phyloP scores from a whole-genome alignment of 495 filamentous ascomycete species.

The Tuber brumale region DNA sequence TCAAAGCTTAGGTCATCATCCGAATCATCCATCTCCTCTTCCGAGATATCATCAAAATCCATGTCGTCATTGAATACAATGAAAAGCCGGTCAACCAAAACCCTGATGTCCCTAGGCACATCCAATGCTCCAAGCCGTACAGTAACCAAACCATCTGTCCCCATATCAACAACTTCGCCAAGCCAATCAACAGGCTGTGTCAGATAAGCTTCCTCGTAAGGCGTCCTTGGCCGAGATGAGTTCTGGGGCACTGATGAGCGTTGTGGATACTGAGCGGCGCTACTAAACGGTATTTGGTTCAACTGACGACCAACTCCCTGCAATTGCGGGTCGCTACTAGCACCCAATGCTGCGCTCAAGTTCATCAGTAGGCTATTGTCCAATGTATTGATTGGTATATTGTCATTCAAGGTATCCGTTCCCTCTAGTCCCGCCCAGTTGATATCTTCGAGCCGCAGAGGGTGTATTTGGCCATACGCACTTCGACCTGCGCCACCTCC shows the following conservation, averaged over 20 bases:
- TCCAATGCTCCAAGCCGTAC: slow-evolving; percentile 51
- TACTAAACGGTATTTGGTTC: slow-evolving; percentile 27
- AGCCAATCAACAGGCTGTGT: slow-evolving; percentile 46
- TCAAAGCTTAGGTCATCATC: slow-evolving; percentile 20
- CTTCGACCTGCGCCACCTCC: not conserved
- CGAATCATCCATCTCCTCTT: slow-evolving; percentile 22
- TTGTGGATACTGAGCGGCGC: not conserved
- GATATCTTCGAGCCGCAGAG: not conserved
- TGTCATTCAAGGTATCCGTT: not conserved
- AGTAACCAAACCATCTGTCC: slow-evolving; percentile 50
- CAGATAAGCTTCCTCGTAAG: slow-evolving; percentile 24
- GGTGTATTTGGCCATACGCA: not conserved
- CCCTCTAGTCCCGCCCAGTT: not conserved
- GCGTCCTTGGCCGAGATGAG: not conserved
- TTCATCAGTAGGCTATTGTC: slow-evolving; percentile 31
- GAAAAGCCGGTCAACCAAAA: slow-evolving; percentile 48
- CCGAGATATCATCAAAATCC: slow-evolving; percentile 37
- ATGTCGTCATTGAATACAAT: slow-evolving; percentile 43
- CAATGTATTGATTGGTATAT: slow-evolving; percentile 1
- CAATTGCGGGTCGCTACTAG: slow-evolving; percentile 31
- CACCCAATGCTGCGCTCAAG: slow-evolving; percentile 32
- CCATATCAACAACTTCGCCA: slow-evolving; percentile 53
- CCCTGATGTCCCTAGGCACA: slow-evolving; percentile 48
- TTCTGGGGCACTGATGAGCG: not conserved
- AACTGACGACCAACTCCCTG: slow-evolving; percentile 32